A percentile compares a stretch with the other conserved stretches of the same genome.
Evolutionary conservation across 257 asterid species (phyloP).

Genomic region (Salvia miltiorrhiza): DNA sequence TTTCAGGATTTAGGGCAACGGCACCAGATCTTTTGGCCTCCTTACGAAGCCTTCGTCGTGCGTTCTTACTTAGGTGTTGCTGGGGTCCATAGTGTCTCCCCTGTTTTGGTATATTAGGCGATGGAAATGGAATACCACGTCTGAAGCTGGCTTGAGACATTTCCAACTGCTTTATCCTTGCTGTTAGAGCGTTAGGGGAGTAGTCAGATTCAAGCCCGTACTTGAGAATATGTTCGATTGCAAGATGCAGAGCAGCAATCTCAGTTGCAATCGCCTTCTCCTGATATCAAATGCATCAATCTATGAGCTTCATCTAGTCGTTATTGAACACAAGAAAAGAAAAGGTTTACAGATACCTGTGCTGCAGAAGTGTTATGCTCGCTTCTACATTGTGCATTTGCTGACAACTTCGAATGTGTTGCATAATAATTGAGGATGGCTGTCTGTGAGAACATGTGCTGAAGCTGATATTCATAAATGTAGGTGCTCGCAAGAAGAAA

Average conservation of each 20-base stretch:
- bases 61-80: neutral
- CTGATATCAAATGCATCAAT: conserved; percentile 23
- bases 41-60: neutral
- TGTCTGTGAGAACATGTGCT: conserved; percentile 16
- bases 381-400: conserved; percentile 5
- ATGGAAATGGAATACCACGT: neutral
- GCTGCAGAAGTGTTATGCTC: conserved; percentile 5
- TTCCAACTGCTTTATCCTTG: conserved; percentile 27
- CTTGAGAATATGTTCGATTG: conserved; percentile 26
- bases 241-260: conserved; percentile 25
- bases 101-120: neutral
- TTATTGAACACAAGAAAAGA: neutral
- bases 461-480: conserved; percentile 23
- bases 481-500: conserved; percentile 37
- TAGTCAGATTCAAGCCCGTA: conserved; percentile 26
- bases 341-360: conserved; percentile 4
- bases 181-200: conserved; percentile 8
- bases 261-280: conserved; percentile 21
- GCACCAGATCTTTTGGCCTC: neutral
- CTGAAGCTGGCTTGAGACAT: conserved; percentile 12
- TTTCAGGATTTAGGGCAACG: neutral
- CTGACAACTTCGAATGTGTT: neutral
- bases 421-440: conserved; percentile 23
- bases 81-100: neutral
- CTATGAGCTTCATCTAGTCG: neutral